phyloP scores from a whole-genome alignment of 768 basidiomycete genomes.

The Pleurotus pulmonarius region DNA sequence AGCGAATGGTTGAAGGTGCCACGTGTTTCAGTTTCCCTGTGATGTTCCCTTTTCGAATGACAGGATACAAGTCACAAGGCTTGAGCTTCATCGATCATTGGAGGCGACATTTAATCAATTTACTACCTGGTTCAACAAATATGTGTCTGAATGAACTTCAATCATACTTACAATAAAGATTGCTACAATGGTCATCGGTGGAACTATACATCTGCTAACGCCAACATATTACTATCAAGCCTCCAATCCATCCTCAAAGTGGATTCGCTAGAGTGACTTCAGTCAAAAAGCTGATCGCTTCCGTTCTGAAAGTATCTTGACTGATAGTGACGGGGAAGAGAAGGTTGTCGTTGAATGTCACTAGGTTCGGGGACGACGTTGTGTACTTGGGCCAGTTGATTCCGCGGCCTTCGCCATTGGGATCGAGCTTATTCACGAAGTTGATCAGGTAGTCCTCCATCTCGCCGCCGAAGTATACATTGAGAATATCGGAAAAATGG shows the following conservation, averaged over 20 bases:
- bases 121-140: no score
- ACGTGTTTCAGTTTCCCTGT: no score
- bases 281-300: slow-evolving; percentile 32
- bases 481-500: slow-evolving; percentile 39
- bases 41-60: no score
- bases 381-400: slow-evolving; percentile 43
- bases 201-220: no score
- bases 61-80: no score
- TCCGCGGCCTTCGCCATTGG: slow-evolving; percentile 31
- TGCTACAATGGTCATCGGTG: no score
- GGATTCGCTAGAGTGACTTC: slow-evolving; percentile 28
- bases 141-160: no score
- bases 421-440: slow-evolving; percentile 39
- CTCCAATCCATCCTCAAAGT: slow-evolving; percentile 13
- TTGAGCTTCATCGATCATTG: no score
- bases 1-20: no score
- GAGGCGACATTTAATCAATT: no score
- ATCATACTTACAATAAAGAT: no score
- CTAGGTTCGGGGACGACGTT: slow-evolving; percentile 26
- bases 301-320: slow-evolving; percentile 39
- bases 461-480: slow-evolving; percentile 37
- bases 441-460: slow-evolving; percentile 44
- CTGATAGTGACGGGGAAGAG: slow-evolving; percentile 27
- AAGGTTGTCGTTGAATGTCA: slow-evolving; percentile 36
- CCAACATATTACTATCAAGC: no score